phyloP scores from a whole-genome alignment of 2,329 filamentous ascomycete species.

The Cordyceps fumosorosea region DNA sequence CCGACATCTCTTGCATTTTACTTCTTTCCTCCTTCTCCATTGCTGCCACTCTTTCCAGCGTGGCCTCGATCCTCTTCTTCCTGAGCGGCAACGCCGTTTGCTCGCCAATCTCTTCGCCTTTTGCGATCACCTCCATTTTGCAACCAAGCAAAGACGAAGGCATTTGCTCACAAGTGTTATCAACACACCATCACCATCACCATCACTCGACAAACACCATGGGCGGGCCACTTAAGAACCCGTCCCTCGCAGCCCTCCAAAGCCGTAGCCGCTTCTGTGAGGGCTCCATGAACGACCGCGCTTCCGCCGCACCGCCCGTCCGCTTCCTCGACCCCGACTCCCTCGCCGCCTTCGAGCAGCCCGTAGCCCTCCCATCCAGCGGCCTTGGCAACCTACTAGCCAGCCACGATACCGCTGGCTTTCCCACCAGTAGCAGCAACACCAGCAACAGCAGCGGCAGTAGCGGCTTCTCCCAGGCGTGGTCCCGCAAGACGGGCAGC shows the following conservation, averaged over 20 bases:
- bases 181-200: not conserved
- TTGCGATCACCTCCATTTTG: not conserved
- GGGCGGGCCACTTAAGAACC: slow-evolving; percentile 21
- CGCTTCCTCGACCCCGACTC: slow-evolving; percentile 51
- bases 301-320: slow-evolving; percentile 63
- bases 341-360: slow-evolving; percentile 25
- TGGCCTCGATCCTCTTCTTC: not conserved
- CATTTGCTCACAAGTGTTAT: not conserved
- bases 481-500: slow-evolving; percentile 7
- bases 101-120: too few relatives aligned
- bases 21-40: not conserved
- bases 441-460: slow-evolving; percentile 14
- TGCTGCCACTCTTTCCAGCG: not conserved
- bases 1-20: not conserved
- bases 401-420: not conserved
- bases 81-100: too few relatives aligned
- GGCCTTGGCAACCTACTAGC: not conserved
- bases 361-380: slow-evolving; percentile 13
- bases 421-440: slow-evolving; percentile 8
- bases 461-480: not conserved
- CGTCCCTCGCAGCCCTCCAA: slow-evolving; percentile 26
- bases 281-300: slow-evolving; percentile 79
- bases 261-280: slow-evolving; percentile 59
- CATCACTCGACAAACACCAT: slow-evolving; percentile 20
- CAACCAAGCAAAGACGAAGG: too few relatives aligned